Evolutionary conservation across 169 alveolate species (phyloP), one percentile per base, ranked within the genome.

Genomic region (Babesia bovis): DNA sequence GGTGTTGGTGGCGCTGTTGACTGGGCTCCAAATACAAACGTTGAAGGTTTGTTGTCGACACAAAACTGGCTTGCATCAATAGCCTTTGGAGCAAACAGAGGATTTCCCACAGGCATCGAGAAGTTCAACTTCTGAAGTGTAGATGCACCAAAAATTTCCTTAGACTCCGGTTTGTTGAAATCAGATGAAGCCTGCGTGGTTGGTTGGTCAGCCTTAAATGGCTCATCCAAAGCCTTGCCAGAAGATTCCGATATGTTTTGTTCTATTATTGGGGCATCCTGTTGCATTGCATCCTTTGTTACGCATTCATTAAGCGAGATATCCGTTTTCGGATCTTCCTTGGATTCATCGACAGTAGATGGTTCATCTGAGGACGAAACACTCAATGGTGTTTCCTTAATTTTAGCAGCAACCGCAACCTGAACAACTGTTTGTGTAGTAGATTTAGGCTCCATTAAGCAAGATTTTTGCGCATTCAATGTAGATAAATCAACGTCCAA

Each of bases 91-190:
- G 87, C 87, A 25, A 78, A 78, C 44, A 78, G 69, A 19, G 87
- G 87, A 55, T 78, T 78, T 10, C 87, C 87, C 50, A 40, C 66
- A 12, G 87, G 87, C 63, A 78, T 69, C 9, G 87, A 56, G 33
- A 59, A 59, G 70, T 68, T 78, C 59, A 78, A 40, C 63, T 38
- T 78, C 47, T 58, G 55, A 3, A 61, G 40, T 1, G 66, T 61
- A 9, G 72, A 68, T n/a, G 58, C 59, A 2, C 60, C 73, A 25
- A 63, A 63, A n/a, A 63, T 63, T 0, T 26, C n/a, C 7, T n/a
- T 3, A 7, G 58, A 32, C 2, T 63, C 61, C 25, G 32, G 51
- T 19, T 30, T 30, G 23, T 10, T 0, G 1, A 33, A 10, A 17
- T 63, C 73, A 1, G 30, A 13, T 1, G 50, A 38, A 33, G 40